Conservation (phyloP, 192 early-diverging fungal genomes). For the Rhizophagus prolifer region DNA sequence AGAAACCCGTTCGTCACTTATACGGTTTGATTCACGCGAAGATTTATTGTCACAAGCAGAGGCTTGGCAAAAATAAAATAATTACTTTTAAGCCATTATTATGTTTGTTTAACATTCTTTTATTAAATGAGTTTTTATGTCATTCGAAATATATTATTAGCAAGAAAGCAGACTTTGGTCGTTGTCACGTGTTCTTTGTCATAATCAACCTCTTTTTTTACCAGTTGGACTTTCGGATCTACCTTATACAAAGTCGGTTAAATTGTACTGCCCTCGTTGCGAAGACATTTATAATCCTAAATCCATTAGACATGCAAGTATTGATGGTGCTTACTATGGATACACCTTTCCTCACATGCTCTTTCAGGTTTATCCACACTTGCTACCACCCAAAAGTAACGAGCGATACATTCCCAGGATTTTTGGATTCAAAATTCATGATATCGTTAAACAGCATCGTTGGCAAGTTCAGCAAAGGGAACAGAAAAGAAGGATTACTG, state of each 20-base stretch:
- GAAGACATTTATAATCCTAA: constrained; percentile 97
- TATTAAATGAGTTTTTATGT: too few relatives aligned
- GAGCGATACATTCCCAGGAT: constrained; percentile 93
- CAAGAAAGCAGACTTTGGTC: constrained; percentile 90
- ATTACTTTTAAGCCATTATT: neutral
- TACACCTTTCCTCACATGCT: constrained; percentile 96
- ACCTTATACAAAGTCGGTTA: constrained; percentile 81
- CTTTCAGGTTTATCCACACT: constrained; percentile 84
- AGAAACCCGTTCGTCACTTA: constrained; percentile 84
- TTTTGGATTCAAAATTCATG: constrained; percentile 97
- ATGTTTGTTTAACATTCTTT: too few relatives aligned
- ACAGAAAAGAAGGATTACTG: constrained; percentile 53
- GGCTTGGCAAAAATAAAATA: constrained; percentile 84
- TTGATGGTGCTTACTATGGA: constrained; percentile 97
- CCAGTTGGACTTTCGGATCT: constrained; percentile 89
- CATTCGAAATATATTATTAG: constrained; percentile 31
- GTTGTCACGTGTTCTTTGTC: constrained; percentile 93
- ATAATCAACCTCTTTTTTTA: constrained; percentile 83
- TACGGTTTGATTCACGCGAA: constrained; percentile 98
- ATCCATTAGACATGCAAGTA: constrained; percentile 75
- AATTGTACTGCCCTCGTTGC: constrained; percentile 94
- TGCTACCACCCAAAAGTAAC: constrained; percentile 71
- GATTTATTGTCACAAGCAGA: constrained; percentile 89
- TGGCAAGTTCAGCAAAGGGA: constrained; percentile 85
- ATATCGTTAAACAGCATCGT: constrained; percentile 82